Percentiles rank a stretch among this genome's conserved stretches.
These are phyloP conservation scores for Amniculicola lignicola DNA, from an alignment of 495 filamentous ascomycete genomes.

Conservation along the genomic window DNA sequence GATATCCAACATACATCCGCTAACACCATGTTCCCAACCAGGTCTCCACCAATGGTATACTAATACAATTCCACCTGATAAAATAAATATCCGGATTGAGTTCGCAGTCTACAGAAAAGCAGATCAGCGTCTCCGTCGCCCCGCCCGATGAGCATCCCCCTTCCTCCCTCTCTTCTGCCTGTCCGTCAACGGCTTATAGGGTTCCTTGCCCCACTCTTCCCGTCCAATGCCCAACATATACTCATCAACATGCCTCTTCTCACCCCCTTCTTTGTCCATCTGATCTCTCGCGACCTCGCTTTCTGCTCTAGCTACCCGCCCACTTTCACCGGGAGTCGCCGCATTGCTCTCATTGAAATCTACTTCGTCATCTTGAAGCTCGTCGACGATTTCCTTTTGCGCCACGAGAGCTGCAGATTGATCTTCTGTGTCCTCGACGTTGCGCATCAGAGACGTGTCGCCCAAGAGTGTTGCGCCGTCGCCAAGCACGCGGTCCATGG, in stretches of 20 bases:
- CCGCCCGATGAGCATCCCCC: conserved; percentile 53
- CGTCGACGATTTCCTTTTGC: conserved; percentile 81
- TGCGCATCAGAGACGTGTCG: conserved; percentile 67
- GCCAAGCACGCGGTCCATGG: conserved; percentile 84
- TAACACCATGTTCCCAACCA: neutral
- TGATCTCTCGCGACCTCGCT: conserved; percentile 27
- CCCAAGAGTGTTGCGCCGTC: conserved; percentile 43
- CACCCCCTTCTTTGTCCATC: conserved; percentile 45
- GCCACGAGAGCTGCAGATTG: conserved; percentile 80
- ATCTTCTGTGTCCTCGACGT: conserved; percentile 91
- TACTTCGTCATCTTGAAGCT: conserved; percentile 76
- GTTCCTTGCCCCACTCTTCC: conserved; percentile 71
- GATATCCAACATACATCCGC: neutral
- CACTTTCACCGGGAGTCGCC: conserved; percentile 42
- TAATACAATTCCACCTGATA: neutral
- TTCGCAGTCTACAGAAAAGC: neutral
- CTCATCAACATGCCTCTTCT: conserved; percentile 63
- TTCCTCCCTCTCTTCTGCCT: conserved; percentile 75
- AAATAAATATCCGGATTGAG: neutral
- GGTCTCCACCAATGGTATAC: neutral
- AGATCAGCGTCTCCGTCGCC: conserved; percentile 25
- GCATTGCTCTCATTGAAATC: conserved; percentile 78
- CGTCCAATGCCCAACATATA: conserved; percentile 80
- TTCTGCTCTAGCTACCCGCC: conserved; percentile 31
- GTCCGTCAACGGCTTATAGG: conserved; percentile 73